Conservation (phyloP, 2,329 filamentous ascomycete species). For the Paraconiothyrium sp. region DNA sequence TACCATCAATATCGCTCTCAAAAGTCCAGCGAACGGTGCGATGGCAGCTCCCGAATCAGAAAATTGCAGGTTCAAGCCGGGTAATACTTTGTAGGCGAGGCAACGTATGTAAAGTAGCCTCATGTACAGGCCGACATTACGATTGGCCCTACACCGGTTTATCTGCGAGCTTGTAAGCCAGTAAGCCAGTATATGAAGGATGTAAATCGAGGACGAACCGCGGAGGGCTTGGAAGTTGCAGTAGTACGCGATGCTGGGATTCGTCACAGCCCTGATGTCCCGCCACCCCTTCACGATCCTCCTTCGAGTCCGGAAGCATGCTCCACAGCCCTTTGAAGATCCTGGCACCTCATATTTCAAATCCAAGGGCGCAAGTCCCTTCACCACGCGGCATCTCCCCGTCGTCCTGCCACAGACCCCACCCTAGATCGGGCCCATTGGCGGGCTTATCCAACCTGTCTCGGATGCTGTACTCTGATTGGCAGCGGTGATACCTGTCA, state of each 20-base stretch:
- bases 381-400: neutral
- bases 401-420: neutral
- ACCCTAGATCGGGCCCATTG: neutral
- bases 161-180: neutral
- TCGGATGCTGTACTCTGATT: slow-evolving; percentile 1
- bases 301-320: neutral
- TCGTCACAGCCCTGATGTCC: neutral
- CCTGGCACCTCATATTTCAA: neutral
- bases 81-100: slow-evolving; percentile 2
- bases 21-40: neutral
- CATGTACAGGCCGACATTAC: neutral
- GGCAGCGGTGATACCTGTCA: neutral
- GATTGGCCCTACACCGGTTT: neutral
- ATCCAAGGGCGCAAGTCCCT: neutral
- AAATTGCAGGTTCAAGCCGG: neutral
- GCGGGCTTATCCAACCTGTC: neutral
- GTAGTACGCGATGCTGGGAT: slow-evolving; percentile 4
- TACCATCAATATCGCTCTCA: neutral
- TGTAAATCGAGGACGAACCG: neutral
- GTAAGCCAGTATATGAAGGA: slow-evolving; percentile 4
- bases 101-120: neutral
- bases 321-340: neutral
- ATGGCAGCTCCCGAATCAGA: neutral
- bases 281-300: neutral
- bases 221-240: neutral